phyloP scores from a whole-genome alignment of 768 basidiomycete species.

The Leccinum subgranulosum region DNA sequence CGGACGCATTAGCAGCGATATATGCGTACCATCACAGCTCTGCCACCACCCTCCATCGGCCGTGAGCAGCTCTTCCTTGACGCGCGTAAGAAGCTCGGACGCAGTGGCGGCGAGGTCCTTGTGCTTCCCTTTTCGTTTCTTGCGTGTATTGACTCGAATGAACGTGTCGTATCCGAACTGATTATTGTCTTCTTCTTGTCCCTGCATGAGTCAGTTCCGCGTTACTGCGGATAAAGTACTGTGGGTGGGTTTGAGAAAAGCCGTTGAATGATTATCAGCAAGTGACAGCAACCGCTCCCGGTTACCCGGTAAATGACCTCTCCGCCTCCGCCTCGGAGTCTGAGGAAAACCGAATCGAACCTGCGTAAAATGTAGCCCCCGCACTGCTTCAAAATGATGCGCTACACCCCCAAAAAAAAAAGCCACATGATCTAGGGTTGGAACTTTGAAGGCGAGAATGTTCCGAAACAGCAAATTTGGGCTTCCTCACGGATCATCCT shows the following conservation, averaged over 20 bases:
- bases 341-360: not conserved
- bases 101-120: conserved; percentile 33
- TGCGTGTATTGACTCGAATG: conserved; percentile 47
- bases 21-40: conserved; percentile 52
- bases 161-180: conserved; percentile 47
- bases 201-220: conserved; percentile 10
- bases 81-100: conserved; percentile 38
- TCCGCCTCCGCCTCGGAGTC: not conserved
- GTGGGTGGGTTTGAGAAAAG: not conserved
- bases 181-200: conserved; percentile 9
- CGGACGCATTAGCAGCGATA: conserved; percentile 14
- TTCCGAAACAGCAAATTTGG: conserved; percentile 7
- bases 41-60: conserved; percentile 49
- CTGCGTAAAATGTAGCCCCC: not conserved
- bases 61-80: conserved; percentile 46
- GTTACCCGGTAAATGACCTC: not conserved
- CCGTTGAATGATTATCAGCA: not conserved
- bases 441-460: conserved; percentile 9
- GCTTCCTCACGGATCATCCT: not conserved
- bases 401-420: not conserved
- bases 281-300: not conserved
- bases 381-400: not conserved
- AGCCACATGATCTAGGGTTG: not conserved
- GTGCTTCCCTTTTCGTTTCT: conserved; percentile 44
- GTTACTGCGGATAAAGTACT: not conserved